A percentile compares a stretch with the other conserved stretches of the same genome.
Evolutionary conservation across 768 basidiomycete species (phyloP).

Genomic region (Saitozyma podzolica): DNA sequence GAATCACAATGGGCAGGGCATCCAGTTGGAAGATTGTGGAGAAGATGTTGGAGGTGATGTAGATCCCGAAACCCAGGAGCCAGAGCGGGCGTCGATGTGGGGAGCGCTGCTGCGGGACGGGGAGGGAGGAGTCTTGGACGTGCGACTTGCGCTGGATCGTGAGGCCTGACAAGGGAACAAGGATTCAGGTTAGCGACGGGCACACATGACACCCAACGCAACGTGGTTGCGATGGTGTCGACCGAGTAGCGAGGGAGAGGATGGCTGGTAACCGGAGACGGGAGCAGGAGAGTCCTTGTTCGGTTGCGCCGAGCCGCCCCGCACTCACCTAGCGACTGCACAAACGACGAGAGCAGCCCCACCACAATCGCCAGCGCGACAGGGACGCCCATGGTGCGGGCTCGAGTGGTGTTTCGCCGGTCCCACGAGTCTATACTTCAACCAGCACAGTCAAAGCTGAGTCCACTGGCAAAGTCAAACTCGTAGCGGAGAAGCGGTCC

Average conservation of each 20-base stretch:
- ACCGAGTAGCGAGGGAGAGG: no score
- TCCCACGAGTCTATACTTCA: no score
- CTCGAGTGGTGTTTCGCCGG: no score
- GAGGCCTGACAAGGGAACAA: slow-evolving; percentile 56
- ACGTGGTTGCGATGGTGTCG: no score
- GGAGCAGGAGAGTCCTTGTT: not conserved
- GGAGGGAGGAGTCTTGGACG: slow-evolving; percentile 73
- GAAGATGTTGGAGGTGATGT: slow-evolving; percentile 82
- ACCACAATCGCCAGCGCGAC: slow-evolving; percentile 53
- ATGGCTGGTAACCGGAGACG: no score
- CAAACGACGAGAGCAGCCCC: slow-evolving; percentile 77
- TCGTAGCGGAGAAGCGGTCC: no score
- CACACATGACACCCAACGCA: no score
- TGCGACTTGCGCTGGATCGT: slow-evolving; percentile 94
- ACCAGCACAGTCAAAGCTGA: no score
- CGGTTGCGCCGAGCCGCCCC: not conserved
- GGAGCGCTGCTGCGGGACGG: slow-evolving; percentile 63
- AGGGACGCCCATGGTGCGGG: slow-evolving; percentile 27
- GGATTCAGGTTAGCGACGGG: not conserved
- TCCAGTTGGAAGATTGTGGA: slow-evolving; percentile 90
- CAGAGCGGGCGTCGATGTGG: slow-evolving; percentile 83
- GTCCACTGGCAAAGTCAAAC: no score
- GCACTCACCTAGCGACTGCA: slow-evolving; percentile 71
- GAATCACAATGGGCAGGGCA: slow-evolving; percentile 88
- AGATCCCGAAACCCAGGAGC: slow-evolving; percentile 81